Conservation (phyloP, 345 rosid species). For the Cardamine resedifolia region DNA sequence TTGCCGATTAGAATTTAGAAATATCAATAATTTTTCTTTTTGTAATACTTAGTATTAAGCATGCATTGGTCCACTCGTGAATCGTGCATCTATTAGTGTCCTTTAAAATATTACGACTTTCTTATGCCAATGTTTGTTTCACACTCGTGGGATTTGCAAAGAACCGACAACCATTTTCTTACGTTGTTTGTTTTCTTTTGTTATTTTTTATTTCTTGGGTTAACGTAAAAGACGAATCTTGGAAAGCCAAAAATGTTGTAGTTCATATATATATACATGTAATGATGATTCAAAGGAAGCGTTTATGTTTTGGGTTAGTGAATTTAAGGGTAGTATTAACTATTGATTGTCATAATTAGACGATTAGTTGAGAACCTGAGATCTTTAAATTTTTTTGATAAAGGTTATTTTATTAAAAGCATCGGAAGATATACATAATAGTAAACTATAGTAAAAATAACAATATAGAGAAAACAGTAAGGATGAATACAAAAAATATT, state of each 20-base stretch:
- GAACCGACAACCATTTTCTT: constrained; percentile 24
- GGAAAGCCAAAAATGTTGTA: neutral
- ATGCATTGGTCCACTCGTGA: constrained; percentile 38
- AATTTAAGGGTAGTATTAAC: neutral
- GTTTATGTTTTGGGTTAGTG: neutral
- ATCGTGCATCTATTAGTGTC: constrained; percentile 16
- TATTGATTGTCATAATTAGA: neutral
- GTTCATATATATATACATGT: neutral
- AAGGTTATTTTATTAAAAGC: no score
- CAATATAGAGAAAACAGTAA: no score
- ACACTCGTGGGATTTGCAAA: constrained; percentile 29
- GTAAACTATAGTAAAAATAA: no score
- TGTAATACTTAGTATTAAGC: neutral
- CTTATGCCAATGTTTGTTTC: constrained; percentile 24
- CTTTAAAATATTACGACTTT: constrained; percentile 10
- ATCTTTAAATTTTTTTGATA: no score
- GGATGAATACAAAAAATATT: no score
- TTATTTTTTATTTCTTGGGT: neutral
- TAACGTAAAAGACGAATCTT: constrained; percentile 18
- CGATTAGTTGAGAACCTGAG: neutral
- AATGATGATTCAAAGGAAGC: neutral
- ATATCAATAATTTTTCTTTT: neutral
- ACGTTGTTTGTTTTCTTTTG: constrained; percentile 6
- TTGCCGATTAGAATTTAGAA: neutral
- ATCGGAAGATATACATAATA: no score